Evolutionary conservation across 129 eudicot genomes (phyloP), one percentile per base, ranked within the genome.

Genomic region (Centaurea solstitialis): DNA sequence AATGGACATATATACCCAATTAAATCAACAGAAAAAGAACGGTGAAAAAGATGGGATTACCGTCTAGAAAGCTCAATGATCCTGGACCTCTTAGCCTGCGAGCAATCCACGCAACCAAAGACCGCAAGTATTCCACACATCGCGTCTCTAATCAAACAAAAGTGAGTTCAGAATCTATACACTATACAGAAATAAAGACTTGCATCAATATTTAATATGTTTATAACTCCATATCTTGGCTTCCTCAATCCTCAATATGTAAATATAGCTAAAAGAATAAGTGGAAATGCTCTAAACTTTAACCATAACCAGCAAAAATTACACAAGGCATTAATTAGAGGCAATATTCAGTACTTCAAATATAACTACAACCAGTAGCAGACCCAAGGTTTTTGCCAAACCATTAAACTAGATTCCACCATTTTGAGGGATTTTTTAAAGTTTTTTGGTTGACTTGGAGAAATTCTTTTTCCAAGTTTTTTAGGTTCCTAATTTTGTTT

Each of bases 71-170:
- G 97, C 68, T 94, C 98, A 53, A 94, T 90, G 74, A 94, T 90
- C 80, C 97, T 74, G 50, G 96, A 82, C 24, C 98, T 85, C 68
- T 90, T 94, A 35, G 88, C 86, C 81, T 94, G 98, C 33, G 98
- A 92, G 81, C 77, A 82, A 50, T 92, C 98, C 7, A 88, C 87
- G 71, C 97, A 87, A n/a, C 98, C 97, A 35, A 94, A 87, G 0
- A 94, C 98, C 0, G 98, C 97, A 0, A 94, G 92, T 59, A 94
- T 94, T 78, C 97, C 98, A 86, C 98, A 94, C 98, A 94, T 94
- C 70, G 82, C 73, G 74, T 39, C 68, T 71, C 24, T 17, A 59
- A 53, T 70, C 61, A 35, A 77, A 5, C 15, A 24, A 66, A 66
- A 77, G 13, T 13, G 12, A 72, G 64, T 17, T 66, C 41, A 61